phyloP scores from a whole-genome alignment of 371 early-diverging fungal genomes.

The Capillidium heterosporum region DNA sequence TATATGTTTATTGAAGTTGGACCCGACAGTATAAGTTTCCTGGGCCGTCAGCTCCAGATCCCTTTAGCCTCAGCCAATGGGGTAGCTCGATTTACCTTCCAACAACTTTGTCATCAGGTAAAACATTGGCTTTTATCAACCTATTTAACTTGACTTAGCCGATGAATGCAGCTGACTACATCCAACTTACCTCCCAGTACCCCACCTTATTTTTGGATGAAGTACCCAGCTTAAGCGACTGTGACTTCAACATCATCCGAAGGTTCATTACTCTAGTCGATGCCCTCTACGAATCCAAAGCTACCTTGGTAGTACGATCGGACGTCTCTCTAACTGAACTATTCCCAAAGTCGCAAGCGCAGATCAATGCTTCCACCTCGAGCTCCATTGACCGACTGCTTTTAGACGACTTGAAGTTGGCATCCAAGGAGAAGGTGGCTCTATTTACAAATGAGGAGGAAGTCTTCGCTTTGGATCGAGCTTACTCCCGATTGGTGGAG shows the following conservation, averaged over 20 bases:
- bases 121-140: not conserved
- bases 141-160: slow-evolving; percentile 14
- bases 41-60: slow-evolving; percentile 46
- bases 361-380: no score
- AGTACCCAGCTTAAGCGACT: slow-evolving; percentile 63
- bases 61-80: slow-evolving; percentile 34
- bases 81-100: slow-evolving; percentile 59
- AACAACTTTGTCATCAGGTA: slow-evolving; percentile 60
- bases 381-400: no score
- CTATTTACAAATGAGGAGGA: slow-evolving; percentile 44
- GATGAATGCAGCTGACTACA: slow-evolving; percentile 76
- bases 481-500: slow-evolving; percentile 71
- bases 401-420: no score
- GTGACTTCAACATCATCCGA: slow-evolving; percentile 69
- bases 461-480: slow-evolving; percentile 88
- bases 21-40: slow-evolving; percentile 31
- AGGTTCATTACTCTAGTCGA: slow-evolving; percentile 90
- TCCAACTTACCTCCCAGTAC: slow-evolving; percentile 52
- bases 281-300: slow-evolving; percentile 68
- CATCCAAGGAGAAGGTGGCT: no score
- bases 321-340: no score
- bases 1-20: not conserved
- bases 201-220: slow-evolving; percentile 59
- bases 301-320: slow-evolving; percentile 6
- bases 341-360: no score